Evolutionary conservation across 1,284 basidiomycete species (phyloP), one percentile per base, ranked within the genome.

Genomic region (Ustilago vetiveriae): DNA sequence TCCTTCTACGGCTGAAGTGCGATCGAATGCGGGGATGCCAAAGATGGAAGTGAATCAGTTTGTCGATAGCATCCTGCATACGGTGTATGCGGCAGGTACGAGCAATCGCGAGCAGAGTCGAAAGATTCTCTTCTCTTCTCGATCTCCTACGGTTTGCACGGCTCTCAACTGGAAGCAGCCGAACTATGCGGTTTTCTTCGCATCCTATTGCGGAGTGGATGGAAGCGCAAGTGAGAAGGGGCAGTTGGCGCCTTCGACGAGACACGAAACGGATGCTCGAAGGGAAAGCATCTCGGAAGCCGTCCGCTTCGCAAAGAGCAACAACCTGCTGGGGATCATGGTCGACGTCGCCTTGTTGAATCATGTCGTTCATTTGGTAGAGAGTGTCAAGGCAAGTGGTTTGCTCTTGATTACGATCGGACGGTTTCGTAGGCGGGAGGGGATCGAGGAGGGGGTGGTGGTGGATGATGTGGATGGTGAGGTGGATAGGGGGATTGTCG

Each of bases 111-210:
- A 67, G 24, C 73, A 76, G 48, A 73, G 72, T 39, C 68, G 80
- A 23, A 78, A 77, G 54, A 72, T 82, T 16, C 51, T 82, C 27
- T 82, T 82, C 37, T 72, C 73, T 8, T 79, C 76, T 16, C 35
- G 72, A 6, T 74, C 69, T 23, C 79, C 80, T 6, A 79, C 76
- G 21, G 80, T 78, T 4, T 82, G 80, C 55, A 88, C 90, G 3
- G 89, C 90, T 16, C 83, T 98, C 53, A 98, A 98, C 82, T 98
- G 96, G 94, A 99, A 99, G 84, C 96, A 99, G 83, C 96, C 96
- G 16, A 98, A 98, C 82, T 97, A 92, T 90, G 83, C 96, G 48
- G 95, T 98, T 26, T 96, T 98, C 84, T 92, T 98, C 82, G 89
- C 90, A 8, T 90, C 91, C 11, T 88, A 89, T 78, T 96, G 94